Percentiles rank a stretch among this genome's conserved stretches.
Evolutionary conservation across 208 protist genomes (phyloP).

Genomic region (Leishmania braziliensis): DNA sequence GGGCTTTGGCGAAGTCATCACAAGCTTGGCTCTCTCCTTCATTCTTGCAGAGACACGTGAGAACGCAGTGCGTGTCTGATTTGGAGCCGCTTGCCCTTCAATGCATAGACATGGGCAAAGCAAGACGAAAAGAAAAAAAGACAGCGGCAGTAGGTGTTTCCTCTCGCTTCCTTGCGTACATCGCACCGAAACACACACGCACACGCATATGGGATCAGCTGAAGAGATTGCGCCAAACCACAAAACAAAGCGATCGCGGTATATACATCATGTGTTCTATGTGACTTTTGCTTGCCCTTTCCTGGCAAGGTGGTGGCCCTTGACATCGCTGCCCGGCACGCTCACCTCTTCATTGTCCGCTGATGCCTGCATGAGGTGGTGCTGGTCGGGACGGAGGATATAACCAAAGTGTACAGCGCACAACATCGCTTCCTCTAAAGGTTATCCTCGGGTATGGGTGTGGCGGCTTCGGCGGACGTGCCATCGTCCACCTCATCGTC

Average conservation of each 20-base stretch:
- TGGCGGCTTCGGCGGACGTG: background rate
- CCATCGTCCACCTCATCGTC: slow-evolving; percentile 10
- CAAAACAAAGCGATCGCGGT: background rate
- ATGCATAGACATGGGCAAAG: background rate
- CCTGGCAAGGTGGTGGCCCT: background rate
- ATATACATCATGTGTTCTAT: slow-evolving; percentile 10
- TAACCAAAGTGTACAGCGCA: background rate
- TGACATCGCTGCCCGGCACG: background rate
- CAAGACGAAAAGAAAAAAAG: background rate
- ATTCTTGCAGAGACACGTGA: background rate
- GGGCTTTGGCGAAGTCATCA: background rate
- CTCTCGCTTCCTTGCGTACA: slow-evolving; percentile 5
- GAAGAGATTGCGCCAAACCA: background rate
- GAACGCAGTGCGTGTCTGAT: background rate
- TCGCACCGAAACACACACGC: background rate
- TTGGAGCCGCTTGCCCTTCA: background rate
- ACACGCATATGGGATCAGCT: slow-evolving; percentile 11
- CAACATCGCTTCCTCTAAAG: slow-evolving; percentile 8
- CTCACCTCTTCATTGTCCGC: background rate
- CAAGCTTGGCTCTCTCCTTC: background rate
- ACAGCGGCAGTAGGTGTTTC: background rate
- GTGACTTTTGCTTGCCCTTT: background rate
- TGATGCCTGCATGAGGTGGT: background rate
- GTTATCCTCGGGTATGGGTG: slow-evolving; percentile 6
- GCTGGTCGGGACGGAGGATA: background rate